Evolutionary conservation across 306 rosid genomes (phyloP), one percentile per base, ranked within the genome.

Genomic region (Trifolium dubium): DNA sequence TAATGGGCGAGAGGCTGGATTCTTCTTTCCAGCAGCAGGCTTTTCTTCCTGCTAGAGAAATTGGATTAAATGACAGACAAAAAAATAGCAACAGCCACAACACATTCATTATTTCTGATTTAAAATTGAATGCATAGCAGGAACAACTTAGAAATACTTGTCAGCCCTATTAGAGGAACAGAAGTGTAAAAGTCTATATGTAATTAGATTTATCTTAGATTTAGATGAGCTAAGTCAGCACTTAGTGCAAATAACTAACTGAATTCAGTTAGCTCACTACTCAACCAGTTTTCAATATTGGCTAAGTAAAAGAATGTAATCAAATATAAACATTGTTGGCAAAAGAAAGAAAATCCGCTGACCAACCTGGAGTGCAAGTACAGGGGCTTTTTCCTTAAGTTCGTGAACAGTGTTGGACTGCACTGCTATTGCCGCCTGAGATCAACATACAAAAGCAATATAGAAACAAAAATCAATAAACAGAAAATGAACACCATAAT

Each of bases 361-460:
- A 83, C 89, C 64, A 80, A 91, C 97, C 97, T 88, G 88, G 73
- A 78, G 31, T 23, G 80, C 34, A 37, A 85, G 88, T 77, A 75
- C 86, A 55, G 87, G 77, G 64, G 86, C 23, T 55, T 75, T 67
- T 84, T 93, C 92, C 88, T 88, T 87, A 46, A 91, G 37, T 68
- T 89, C 98, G 40, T 80, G 88, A 55, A 89, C 85, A 35, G 69
- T 14, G 69, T 71, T 81, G 44, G 90, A 85, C 81, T 86, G 88
- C 11, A 83, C 92, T 72, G 76, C 94, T 67, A 93, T 77, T 2
- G 91, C 94, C 80, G 92, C 96, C 98, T 93, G 85, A 75, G 85
- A 81, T 69, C 66, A 81, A 77, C 75, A 64, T 79, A 66, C 60
- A 76, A 71, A 58, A 67, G 43, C 29, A 77, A 74, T 66, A 59